These are phyloP conservation scores for Polygonum maritimum DNA, from an alignment of 148 eudicot genomes.

Conservation along the genomic window DNA sequence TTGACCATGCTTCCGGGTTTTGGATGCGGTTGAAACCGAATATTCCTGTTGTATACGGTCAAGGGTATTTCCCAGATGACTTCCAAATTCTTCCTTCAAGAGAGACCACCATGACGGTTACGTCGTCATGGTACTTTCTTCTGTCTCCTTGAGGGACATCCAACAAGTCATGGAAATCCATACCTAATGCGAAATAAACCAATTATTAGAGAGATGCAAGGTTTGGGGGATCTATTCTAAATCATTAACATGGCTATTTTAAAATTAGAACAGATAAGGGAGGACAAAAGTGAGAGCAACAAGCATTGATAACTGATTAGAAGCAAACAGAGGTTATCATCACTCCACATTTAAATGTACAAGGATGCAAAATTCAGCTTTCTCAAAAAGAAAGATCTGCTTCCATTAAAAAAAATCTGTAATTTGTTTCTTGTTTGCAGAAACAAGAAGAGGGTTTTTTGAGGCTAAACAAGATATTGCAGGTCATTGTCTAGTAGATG, in stretches of 20 bases:
- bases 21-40: not conserved
- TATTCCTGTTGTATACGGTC: not conserved
- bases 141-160: conserved; percentile 97
- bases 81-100: conserved; percentile 99
- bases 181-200: conserved; percentile 32
- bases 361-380: not conserved
- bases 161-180: conserved; percentile 91
- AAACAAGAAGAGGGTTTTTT: too few species aligned
- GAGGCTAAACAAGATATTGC: not conserved
- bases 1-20: not conserved
- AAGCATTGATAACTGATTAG: not conserved
- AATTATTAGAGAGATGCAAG: not conserved
- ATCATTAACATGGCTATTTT: too few species aligned
- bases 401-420: not conserved
- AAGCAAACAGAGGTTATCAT: not conserved
- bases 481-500: not conserved
- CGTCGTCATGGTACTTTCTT: conserved; percentile 93
- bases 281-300: not conserved
- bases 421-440: not conserved
- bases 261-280: not conserved
- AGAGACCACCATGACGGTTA: conserved; percentile 90
- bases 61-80: conserved; percentile 90
- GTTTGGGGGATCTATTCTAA: too few species aligned
- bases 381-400: not conserved
- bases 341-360: not conserved